Evolutionary conservation across 768 basidiomycete species (phyloP), one percentile per base, ranked within the genome.

Genomic region (Leccinum uliginosum): DNA sequence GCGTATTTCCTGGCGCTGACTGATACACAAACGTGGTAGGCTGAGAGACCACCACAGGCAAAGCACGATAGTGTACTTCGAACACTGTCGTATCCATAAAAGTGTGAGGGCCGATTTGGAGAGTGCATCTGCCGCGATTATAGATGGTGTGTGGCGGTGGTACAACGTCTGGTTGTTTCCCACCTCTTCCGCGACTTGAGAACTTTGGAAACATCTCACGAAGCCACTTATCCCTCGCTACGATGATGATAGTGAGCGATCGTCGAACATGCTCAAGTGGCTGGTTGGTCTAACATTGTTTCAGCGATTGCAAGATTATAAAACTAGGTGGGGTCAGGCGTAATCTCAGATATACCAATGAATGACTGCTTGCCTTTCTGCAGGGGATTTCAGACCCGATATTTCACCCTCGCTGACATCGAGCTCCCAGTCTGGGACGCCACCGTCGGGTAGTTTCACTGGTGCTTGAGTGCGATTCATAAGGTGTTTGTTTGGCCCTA

Each of bases 191-290:
- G 61, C 83, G 87, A 54, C 79, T 80, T 21, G 86, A 87, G 67
- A 90, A 91, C 64, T 83, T 86, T 24, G 85, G 83, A 59, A 91
- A 89, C 15, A 78, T 80, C 14, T 72, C 67, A 23, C 78, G 75
- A 15, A 91, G 71, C 87, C 87, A 90, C 69, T 79, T 81, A 24
- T 89, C 83, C 40, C 89, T 80, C 27, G 89, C 89, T 90, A 62
- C 45, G 61, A 51, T 54, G 51, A 54, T 50, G 50, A 48, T 35
- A 26, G 61, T 59, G 59, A 62, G 55, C 59, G 58, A 59, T n/a
- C n/a, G n/a, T n/a, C 38, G 23, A 57, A 56, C 34, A 57, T 57
- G 57, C 21, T 49, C 38, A 55, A 52, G 55, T 51, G 59, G 56
- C 21, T 58, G 51, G 34, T 21, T 62, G 54, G 27, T 53, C 50